phyloP scores from a whole-genome alignment of 139 green algal species.

The Chlorella vulgaris region DNA sequence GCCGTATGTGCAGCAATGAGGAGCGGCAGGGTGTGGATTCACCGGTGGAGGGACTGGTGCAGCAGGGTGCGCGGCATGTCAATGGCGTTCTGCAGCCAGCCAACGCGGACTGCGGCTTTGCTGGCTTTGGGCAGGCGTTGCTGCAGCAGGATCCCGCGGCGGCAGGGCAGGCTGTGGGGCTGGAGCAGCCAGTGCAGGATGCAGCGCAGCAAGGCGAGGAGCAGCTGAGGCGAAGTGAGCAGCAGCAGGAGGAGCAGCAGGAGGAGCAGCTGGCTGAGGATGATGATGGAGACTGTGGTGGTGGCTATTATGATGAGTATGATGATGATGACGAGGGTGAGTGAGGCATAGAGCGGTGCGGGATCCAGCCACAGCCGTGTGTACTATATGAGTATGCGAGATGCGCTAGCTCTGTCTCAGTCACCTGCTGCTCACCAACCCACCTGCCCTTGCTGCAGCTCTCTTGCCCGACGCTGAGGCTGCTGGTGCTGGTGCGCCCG shows the following conservation, averaged over 20 bases:
- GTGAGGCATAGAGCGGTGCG: not conserved
- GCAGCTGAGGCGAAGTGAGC: not conserved
- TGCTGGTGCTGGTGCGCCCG: not conserved
- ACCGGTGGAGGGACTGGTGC: slow-evolving; percentile 39
- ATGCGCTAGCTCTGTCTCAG: too few relatives aligned
- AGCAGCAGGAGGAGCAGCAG: not conserved
- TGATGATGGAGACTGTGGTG: not conserved
- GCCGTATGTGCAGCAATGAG: slow-evolving; percentile 8
- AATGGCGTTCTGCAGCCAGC: not conserved
- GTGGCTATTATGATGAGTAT: slow-evolving; percentile 3
- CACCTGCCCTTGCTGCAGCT: not conserved
- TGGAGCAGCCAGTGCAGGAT: not conserved
- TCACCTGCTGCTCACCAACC: too few relatives aligned
- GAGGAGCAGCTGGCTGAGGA: too few relatives aligned
- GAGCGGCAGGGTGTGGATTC: slow-evolving; percentile 6
- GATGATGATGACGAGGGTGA: not conserved
- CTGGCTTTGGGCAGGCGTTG: slow-evolving; percentile 13
- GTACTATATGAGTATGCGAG: too few relatives aligned
- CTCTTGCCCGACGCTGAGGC: not conserved
- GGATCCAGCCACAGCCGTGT: too few relatives aligned
- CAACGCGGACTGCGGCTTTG: not conserved
- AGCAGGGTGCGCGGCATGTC: not conserved
- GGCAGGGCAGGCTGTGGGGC: not conserved
- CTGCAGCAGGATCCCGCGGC: not conserved
- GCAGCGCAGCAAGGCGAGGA: not conserved